Base-by-base conservation (phyloP, 257 asterid genomes). In the Schizonepeta tenuifolia region DNA sequence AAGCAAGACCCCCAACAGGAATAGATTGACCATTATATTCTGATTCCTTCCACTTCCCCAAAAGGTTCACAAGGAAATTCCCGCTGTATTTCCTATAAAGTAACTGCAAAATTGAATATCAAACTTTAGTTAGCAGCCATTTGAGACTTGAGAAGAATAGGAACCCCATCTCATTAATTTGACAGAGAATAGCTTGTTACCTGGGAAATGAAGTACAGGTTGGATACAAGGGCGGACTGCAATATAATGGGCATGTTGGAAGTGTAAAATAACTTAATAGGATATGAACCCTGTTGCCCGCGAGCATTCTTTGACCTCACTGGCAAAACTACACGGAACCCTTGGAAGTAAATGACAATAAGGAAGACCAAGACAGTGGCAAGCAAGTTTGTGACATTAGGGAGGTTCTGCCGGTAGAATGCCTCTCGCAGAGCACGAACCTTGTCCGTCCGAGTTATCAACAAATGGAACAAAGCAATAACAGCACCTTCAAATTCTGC, bases 401-500 rank as follows among this genome's bases (percentile, higher is more conserved):
- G 97, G 56, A 91, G 97, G 78, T 91, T 91, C 88, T 91, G 97
- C 87, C 97, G 84, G 80, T 88, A 91, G 73, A 91, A 91, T 50
- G 96, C 96, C 77, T 90, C 96, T 44, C 96, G 87, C 57, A 90
- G 80, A 18, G 93, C 95, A 59, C 96, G 89, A 26, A 88, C 93
- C 72, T 90, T 90, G 76, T 90, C 96, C 1, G 89, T 90, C 64
- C 96, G 82, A 36, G 96, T 88, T 26, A 90, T 90, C 77, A 88
- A 72, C 71, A 90, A 83, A 83, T 90, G 96, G 87, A 90, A 90
- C 35, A 90, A 70, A 40, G 96, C 96, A 78, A 90, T 90, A 67
- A 90, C 93, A 63, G 96, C 96, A 20, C 96, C 96, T 79, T 90
- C 96, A 72, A 90, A 90, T 78, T 90, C 96, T 79, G 95, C 96